Evolutionary conservation across 108 stramenopile species (phyloP).

Genomic region (Nitzschia sp.): DNA sequence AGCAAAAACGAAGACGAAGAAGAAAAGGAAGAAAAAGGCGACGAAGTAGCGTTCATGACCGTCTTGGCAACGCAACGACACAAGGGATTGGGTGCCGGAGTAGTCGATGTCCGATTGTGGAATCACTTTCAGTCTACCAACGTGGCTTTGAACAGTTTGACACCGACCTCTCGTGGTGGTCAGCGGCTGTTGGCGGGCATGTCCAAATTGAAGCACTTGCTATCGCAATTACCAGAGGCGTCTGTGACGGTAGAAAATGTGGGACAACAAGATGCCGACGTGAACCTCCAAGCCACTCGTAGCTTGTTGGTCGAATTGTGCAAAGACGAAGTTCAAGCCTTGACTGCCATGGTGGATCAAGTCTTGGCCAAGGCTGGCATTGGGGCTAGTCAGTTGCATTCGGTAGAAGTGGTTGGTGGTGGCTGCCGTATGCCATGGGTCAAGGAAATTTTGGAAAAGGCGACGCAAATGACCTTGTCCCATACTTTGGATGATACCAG

Average conservation of each 20-base stretch:
- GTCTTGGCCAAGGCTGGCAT: slow-evolving; percentile 28
- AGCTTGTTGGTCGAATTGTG: slow-evolving; percentile 38
- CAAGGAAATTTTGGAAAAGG: slow-evolving; percentile 45
- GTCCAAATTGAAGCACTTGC: slow-evolving; percentile 50
- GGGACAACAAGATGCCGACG: slow-evolving; percentile 37
- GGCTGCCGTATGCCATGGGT: slow-evolving; percentile 61
- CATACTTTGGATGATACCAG: slow-evolving; percentile 62
- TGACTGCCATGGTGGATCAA: slow-evolving; percentile 31
- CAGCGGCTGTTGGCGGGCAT: slow-evolving; percentile 55
- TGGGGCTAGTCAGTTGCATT: neutral
- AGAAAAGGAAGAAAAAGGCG: slow-evolving; percentile 9
- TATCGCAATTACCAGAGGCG: slow-evolving; percentile 48
- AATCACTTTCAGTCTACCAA: slow-evolving; percentile 45
- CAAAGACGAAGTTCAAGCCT: slow-evolving; percentile 7
- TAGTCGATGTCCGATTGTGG: slow-evolving; percentile 46
- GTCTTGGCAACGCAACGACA: slow-evolving; percentile 1
- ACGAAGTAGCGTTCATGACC: neutral
- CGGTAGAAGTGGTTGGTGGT: slow-evolving; percentile 55
- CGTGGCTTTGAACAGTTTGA: slow-evolving; percentile 17
- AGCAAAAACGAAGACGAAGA: slow-evolving; percentile 9
- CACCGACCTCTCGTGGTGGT: slow-evolving; percentile 37
- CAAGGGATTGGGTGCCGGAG: slow-evolving; percentile 40
- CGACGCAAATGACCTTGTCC: slow-evolving; percentile 29
- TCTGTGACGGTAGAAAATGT: slow-evolving; percentile 53
- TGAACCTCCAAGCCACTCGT: slow-evolving; percentile 35